Evolutionary conservation across 1,284 basidiomycete genomes (phyloP).

Genomic region (Tilletia caries): DNA sequence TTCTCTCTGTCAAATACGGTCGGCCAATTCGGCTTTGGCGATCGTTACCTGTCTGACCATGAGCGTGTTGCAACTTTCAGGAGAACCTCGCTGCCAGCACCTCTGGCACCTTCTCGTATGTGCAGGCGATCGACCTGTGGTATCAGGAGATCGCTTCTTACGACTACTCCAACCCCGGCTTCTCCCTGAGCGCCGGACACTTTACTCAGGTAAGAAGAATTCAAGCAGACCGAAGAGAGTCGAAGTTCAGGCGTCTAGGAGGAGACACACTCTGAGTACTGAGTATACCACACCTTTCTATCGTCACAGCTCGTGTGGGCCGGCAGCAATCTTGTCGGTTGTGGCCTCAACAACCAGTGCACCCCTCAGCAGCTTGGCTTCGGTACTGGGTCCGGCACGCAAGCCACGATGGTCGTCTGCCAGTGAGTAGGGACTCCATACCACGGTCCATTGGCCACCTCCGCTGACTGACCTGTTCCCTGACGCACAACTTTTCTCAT

Average conservation of each 20-base stretch:
- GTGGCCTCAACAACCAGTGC: constrained; percentile 5
- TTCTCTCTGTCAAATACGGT: too few relatives aligned
- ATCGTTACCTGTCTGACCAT: too few relatives aligned
- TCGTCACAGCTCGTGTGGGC: constrained; percentile 12
- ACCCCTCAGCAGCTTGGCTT: constrained; percentile 11
- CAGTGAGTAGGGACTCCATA: not conserved
- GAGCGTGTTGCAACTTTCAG: not conserved
- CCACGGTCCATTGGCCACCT: too few relatives aligned
- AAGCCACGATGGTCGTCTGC: constrained; percentile 5
- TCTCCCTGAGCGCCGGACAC: constrained; percentile 30
- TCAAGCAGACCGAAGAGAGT: not conserved
- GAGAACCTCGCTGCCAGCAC: constrained; percentile 10
- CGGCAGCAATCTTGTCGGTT: not conserved
- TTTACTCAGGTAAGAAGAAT: constrained; percentile 40
- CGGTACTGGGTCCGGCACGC: not conserved
- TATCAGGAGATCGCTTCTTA: constrained; percentile 29
- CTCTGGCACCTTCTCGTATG: constrained; percentile 23
- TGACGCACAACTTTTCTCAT: too few relatives aligned
- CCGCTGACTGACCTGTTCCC: too few relatives aligned
- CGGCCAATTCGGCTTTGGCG: too few relatives aligned
- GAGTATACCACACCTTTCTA: too few relatives aligned
- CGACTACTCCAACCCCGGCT: constrained; percentile 21
- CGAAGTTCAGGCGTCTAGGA: too few relatives aligned
- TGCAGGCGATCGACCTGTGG: constrained; percentile 18
- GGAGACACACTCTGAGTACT: too few relatives aligned